phyloP scores from a whole-genome alignment of 139 green algal genomes.

The Picochlorum costavermella region DNA sequence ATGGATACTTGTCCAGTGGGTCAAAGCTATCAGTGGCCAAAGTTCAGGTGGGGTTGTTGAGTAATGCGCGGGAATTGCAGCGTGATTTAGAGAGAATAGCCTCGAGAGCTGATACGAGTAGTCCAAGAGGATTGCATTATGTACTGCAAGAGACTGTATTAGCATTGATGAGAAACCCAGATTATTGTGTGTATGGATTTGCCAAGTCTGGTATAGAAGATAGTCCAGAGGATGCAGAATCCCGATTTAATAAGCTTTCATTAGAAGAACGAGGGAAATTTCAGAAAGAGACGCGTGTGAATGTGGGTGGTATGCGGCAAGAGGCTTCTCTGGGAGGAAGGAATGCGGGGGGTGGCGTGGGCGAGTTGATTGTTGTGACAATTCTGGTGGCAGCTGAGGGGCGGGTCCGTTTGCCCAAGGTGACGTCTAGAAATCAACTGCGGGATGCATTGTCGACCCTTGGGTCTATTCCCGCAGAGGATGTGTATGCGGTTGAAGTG shows the following conservation, averaged over 20 bases:
- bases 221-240: conserved; percentile 50
- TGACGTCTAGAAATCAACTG: conserved; percentile 43
- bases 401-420: conserved; percentile 57
- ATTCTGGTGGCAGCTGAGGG: conserved; percentile 72
- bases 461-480: conserved; percentile 41
- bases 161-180: conserved; percentile 78
- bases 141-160: conserved; percentile 83
- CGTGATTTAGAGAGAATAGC: conserved; percentile 78
- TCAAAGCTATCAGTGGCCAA: conserved; percentile 21
- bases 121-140: conserved; percentile 67
- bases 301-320: conserved; percentile 60
- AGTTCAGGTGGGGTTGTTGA: conserved; percentile 80
- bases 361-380: conserved; percentile 83
- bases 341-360: background rate
- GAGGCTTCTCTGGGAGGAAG: conserved; percentile 5
- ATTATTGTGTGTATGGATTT: conserved; percentile 76
- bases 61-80: conserved; percentile 73
- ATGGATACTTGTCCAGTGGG: background rate
- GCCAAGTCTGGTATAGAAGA: conserved; percentile 13
- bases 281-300: conserved; percentile 84
- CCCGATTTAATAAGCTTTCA: conserved; percentile 58
- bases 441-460: conserved; percentile 57
- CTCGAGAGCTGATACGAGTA: conserved; percentile 68
- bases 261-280: conserved; percentile 83
- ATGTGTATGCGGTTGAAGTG: conserved; percentile 86